Percentiles rank a stretch among this genome's conserved stretches.
Evolutionary conservation across 257 asterid genomes (phyloP).

Genomic region (Primulina eburnea): DNA sequence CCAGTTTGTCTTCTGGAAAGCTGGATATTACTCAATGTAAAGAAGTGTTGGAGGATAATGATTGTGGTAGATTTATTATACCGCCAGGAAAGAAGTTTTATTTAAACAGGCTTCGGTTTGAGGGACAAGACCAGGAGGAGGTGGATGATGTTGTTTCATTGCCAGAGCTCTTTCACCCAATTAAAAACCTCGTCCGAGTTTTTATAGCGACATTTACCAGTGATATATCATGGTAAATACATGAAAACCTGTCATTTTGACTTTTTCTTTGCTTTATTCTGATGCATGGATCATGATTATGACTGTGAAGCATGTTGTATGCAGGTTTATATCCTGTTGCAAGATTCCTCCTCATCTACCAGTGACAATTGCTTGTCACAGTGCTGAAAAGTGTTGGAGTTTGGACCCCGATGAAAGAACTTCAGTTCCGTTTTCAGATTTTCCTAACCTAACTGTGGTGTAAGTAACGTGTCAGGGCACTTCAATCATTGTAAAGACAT

Average conservation of each 20-base stretch:
- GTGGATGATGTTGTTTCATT: conserved; percentile 51
- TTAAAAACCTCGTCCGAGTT: conserved; percentile 56
- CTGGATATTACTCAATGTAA: conserved; percentile 28
- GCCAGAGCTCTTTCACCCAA: conserved; percentile 75
- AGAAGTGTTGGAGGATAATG: conserved; percentile 29
- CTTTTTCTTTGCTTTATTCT: conserved; percentile 7
- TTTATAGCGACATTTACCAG: conserved; percentile 85
- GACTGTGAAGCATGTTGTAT: conserved; percentile 19
- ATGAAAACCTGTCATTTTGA: no score
- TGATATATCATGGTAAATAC: conserved; percentile 66
- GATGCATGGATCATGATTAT: conserved; percentile 4
- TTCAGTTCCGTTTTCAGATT: conserved; percentile 60
- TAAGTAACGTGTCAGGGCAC: conserved; percentile 37
- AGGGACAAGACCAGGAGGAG: conserved; percentile 39
- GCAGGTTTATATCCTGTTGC: conserved; percentile 74
- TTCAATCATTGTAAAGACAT: conserved; percentile 14
- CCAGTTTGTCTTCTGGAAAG: conserved; percentile 23
- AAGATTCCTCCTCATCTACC: conserved; percentile 67
- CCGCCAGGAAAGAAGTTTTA: conserved; percentile 77
- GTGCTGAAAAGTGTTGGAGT: conserved; percentile 79
- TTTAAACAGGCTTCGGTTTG: conserved; percentile 57
- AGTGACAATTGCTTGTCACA: conserved; percentile 83
- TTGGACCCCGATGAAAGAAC: conserved; percentile 57
- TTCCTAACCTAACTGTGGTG: conserved; percentile 69
- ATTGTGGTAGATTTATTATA: conserved; percentile 30